Conservation (phyloP, 2,329 filamentous ascomycete genomes). For the Colletotrichum chrysophilum region DNA sequence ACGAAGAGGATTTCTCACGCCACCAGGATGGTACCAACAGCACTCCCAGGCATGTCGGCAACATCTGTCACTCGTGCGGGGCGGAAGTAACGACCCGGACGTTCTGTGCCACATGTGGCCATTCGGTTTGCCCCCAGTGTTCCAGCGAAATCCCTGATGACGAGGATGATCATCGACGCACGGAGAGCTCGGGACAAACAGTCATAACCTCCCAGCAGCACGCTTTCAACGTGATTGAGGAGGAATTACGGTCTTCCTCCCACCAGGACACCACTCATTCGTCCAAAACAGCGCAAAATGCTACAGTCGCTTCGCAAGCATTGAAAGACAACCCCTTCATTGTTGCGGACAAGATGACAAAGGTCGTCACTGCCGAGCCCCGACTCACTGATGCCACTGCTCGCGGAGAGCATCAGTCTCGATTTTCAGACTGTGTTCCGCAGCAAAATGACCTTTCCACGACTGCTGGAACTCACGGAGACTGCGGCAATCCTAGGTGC, state of each 20-base stretch:
- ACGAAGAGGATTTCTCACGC: constrained; percentile 25
- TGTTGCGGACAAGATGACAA: constrained; percentile 31
- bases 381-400: constrained; percentile 24
- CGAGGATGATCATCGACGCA: neutral
- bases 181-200: neutral
- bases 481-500: constrained; percentile 33
- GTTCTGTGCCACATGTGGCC: constrained; percentile 54
- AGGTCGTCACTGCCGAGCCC: constrained; percentile 25
- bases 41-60: constrained; percentile 31
- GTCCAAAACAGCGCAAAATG: neutral
- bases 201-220: neutral
- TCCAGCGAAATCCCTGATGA: constrained; percentile 36
- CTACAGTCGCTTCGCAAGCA: neutral
- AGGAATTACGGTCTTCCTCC: neutral
- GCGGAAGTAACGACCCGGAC: constrained; percentile 40
- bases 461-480: constrained; percentile 19
- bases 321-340: constrained; percentile 38
- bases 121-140: constrained; percentile 55
- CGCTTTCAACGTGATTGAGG: neutral
- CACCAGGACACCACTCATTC: neutral
- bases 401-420: constrained; percentile 23
- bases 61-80: constrained; percentile 57
- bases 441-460: constrained; percentile 18
- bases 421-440: constrained; percentile 35
- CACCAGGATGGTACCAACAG: constrained; percentile 34